These are phyloP conservation scores for Colletotrichum sp. DNA, from an alignment of 2,329 filamentous ascomycete species.

Conservation along the genomic window DNA sequence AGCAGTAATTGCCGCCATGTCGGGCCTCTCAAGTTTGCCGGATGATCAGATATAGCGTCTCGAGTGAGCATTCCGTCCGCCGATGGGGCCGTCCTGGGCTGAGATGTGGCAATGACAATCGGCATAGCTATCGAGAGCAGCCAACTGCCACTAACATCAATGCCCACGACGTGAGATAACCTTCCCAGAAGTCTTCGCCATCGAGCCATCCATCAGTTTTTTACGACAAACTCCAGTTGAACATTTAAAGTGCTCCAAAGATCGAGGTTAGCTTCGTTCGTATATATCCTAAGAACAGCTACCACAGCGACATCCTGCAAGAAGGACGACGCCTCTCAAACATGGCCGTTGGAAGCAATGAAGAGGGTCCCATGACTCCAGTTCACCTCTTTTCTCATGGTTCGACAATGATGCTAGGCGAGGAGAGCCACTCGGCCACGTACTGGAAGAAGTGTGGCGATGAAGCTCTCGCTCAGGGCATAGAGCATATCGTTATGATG, in stretches of 20 bases:
- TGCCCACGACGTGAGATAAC: neutral
- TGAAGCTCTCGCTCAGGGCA: conserved; percentile 60
- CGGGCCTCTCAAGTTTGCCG: neutral
- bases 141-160: neutral
- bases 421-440: conserved; percentile 63
- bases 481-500: conserved; percentile 72
- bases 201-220: neutral
- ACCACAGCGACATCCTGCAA: neutral
- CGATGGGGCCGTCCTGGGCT: neutral
- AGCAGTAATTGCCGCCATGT: neutral
- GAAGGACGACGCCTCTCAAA: neutral
- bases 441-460: conserved; percentile 73
- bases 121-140: neutral
- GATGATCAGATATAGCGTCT: neutral
- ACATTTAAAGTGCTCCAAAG: too few species aligned
- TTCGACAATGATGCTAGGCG: conserved; percentile 75
- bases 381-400: conserved; percentile 75
- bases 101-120: neutral
- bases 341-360: conserved; percentile 6
- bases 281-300: neutral
- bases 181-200: neutral
- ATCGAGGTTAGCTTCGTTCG: neutral
- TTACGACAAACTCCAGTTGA: neutral
- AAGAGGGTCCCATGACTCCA: conserved; percentile 43
- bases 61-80: neutral